Percentiles rank a stretch among this genome's conserved stretches.
These are phyloP conservation scores for Silene noctiflora DNA, from an alignment of 179 eudicot genomes.

Conservation along the genomic window DNA sequence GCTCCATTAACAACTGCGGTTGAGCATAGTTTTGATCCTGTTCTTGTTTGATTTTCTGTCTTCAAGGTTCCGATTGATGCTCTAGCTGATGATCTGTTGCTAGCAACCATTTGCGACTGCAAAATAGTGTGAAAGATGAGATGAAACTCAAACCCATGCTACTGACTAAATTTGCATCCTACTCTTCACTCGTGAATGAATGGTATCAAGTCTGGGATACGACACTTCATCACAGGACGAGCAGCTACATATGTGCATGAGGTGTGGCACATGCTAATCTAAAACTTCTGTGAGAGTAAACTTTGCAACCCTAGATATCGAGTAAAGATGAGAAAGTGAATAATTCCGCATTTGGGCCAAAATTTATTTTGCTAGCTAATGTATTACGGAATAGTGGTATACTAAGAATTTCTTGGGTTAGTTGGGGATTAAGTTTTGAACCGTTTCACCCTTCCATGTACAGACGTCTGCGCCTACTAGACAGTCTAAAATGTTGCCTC, in stretches of 20 bases:
- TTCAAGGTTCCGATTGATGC: neutral
- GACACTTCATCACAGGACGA: neutral
- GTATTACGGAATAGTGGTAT: too few relatives aligned
- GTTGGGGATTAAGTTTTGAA: too few relatives aligned
- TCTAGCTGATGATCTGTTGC: constrained; percentile 4
- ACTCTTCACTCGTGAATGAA: neutral
- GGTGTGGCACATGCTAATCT: neutral
- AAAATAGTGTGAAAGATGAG: constrained; percentile 32
- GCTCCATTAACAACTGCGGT: neutral
- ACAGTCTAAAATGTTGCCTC: neutral
- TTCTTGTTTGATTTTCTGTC: neutral
- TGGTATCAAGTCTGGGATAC: neutral
- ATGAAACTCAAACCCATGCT: neutral
- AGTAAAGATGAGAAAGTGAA: neutral
- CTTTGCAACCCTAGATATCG: neutral
- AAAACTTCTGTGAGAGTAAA: neutral
- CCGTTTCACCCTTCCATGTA: too few relatives aligned
- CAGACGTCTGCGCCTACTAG: neutral
- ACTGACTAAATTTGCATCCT: neutral
- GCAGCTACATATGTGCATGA: neutral
- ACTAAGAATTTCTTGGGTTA: too few relatives aligned
- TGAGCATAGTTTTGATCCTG: constrained; percentile 2
- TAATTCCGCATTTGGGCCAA: neutral
- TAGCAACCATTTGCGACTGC: constrained; percentile 15
- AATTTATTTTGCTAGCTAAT: too few relatives aligned